Conservation (phyloP, 164 flowering plant genomes). For the Vitis labrusca region DNA sequence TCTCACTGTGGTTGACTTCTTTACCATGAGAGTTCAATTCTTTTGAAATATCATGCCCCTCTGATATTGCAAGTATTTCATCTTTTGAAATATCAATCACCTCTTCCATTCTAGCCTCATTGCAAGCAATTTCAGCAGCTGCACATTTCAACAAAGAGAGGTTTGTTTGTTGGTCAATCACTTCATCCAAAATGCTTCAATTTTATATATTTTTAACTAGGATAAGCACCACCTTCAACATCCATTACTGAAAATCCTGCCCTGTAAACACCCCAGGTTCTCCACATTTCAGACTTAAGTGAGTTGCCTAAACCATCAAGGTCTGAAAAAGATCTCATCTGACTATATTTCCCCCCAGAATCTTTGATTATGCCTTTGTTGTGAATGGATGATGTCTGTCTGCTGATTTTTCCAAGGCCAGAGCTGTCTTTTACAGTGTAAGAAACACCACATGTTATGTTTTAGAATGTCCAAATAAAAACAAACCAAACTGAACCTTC, state of each 20-base stretch:
- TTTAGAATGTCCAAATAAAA: slow-evolving; percentile 13
- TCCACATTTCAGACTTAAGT: slow-evolving; percentile 51
- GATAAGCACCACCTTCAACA: slow-evolving; percentile 54
- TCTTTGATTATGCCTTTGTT: slow-evolving; percentile 12
- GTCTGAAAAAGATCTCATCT: slow-evolving; percentile 14
- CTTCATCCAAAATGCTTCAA: not conserved
- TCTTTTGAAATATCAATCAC: slow-evolving; percentile 11
- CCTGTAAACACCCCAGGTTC: slow-evolving; percentile 53
- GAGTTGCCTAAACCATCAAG: slow-evolving; percentile 22
- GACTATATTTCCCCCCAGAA: slow-evolving; percentile 9
- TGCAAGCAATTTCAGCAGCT: slow-evolving; percentile 57
- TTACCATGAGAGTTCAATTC: slow-evolving; percentile 13
- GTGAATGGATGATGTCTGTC: slow-evolving; percentile 15
- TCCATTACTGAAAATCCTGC: slow-evolving; percentile 42
- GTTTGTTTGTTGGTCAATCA: not conserved
- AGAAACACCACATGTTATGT: slow-evolving; percentile 14
- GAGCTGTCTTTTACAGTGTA: slow-evolving; percentile 57
- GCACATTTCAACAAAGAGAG: slow-evolving; percentile 11
- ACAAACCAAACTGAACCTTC: not conserved
- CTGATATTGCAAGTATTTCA: slow-evolving; percentile 19
- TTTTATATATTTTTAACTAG: not conserved
- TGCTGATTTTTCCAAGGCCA: slow-evolving; percentile 28
- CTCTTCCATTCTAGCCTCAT: slow-evolving; percentile 11
- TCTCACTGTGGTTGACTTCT: slow-evolving; percentile 22
- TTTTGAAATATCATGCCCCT: slow-evolving; percentile 6